These are phyloP conservation scores for Populus hybrid DNA, from an alignment of 441 rosid genomes.

Conservation along the genomic window DNA sequence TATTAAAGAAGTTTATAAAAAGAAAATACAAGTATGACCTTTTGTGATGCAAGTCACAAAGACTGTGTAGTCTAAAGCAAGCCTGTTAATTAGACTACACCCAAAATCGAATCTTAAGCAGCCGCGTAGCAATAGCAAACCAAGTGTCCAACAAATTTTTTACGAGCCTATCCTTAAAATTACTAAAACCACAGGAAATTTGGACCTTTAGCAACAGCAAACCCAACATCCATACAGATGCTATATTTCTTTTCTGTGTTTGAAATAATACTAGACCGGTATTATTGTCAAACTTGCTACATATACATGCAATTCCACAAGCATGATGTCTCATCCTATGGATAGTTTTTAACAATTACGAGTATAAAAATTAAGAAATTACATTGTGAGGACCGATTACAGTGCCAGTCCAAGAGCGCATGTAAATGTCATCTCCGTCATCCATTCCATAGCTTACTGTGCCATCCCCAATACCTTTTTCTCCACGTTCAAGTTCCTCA, in stretches of 20 bases:
- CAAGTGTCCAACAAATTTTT: background rate
- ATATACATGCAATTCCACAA: background rate
- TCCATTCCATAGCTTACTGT: constrained; percentile 99
- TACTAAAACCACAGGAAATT: background rate
- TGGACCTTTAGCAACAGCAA: background rate
- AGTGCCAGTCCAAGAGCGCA: constrained; percentile 99
- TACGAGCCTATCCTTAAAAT: background rate
- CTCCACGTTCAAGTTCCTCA: constrained; percentile 99
- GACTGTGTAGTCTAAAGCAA: background rate
- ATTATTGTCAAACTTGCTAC: background rate
- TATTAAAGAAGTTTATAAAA: background rate
- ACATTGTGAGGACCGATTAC: constrained; percentile 98
- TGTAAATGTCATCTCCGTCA: constrained; percentile 94
- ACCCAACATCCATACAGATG: background rate
- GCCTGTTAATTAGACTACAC: background rate
- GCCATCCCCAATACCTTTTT: constrained; percentile 97
- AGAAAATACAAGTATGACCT: background rate
- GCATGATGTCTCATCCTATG: background rate
- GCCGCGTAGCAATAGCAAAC: background rate
- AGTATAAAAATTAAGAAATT: constrained; percentile 24
- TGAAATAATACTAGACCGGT: background rate
- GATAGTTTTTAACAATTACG: background rate
- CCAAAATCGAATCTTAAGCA: background rate
- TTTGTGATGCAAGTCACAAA: background rate
- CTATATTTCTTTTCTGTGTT: background rate